Conservation (phyloP, 257 asterid species). For the Henckelia pumila region DNA sequence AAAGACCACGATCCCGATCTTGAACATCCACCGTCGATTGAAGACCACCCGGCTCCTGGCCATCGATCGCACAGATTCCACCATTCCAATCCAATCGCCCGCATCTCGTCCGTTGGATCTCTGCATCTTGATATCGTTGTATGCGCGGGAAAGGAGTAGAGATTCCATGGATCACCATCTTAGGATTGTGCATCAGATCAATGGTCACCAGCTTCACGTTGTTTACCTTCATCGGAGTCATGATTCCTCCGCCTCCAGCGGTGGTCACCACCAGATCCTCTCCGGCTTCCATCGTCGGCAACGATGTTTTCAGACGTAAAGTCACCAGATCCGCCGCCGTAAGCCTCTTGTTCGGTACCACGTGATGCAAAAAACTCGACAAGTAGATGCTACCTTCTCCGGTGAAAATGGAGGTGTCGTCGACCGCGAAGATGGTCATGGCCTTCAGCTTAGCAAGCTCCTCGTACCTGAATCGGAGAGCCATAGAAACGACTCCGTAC, state of each 20-base stretch:
- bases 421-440: conserved; percentile 63
- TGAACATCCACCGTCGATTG: conserved; percentile 33
- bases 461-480: conserved; percentile 50
- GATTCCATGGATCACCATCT: conserved; percentile 53
- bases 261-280: conserved; percentile 56
- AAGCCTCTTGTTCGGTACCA: conserved; percentile 62
- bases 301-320: conserved; percentile 37
- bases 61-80: conserved; percentile 37
- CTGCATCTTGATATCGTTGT: conserved; percentile 31
- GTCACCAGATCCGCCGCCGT: conserved; percentile 57
- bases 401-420: conserved; percentile 54
- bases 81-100: conserved; percentile 38
- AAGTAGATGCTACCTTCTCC: conserved; percentile 49
- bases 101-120: conserved; percentile 37
- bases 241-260: conserved; percentile 55
- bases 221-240: conserved; percentile 56
- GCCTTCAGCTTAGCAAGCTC: conserved; percentile 53
- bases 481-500: conserved; percentile 59
- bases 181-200: conserved; percentile 61
- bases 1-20: conserved; percentile 39
- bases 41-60: conserved; percentile 20
- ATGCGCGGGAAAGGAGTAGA: conserved; percentile 56
- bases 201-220: conserved; percentile 47
- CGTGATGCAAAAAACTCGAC: conserved; percentile 55
- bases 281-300: conserved; percentile 58